A percentile compares a stretch with the other conserved stretches of the same genome.
phyloP scores from a whole-genome alignment of 371 early-diverging fungal genomes.

The Massospora cicadina region DNA sequence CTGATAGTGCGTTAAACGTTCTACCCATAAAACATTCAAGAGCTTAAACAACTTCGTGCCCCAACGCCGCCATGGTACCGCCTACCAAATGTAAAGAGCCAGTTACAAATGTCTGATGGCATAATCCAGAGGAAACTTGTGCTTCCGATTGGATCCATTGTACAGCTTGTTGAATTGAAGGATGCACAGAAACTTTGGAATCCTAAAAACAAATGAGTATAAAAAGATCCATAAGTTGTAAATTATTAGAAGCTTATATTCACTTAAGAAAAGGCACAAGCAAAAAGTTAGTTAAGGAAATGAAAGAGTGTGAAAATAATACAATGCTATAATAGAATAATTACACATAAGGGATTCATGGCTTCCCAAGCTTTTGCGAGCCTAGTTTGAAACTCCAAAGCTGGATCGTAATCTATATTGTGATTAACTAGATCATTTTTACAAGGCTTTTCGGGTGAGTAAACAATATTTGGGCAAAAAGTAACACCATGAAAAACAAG shows the following conservation, averaged over 20 bases:
- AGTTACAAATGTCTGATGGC: conserved; percentile 54
- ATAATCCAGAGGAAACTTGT: not conserved
- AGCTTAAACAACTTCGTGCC: conserved; percentile 7
- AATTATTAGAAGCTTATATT: too few species aligned
- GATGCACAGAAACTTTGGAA: conserved; percentile 12
- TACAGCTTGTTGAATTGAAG: conserved; percentile 20
- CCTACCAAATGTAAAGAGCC: conserved; percentile 92
- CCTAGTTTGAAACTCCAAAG: conserved; percentile 29
- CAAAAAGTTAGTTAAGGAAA: not conserved
- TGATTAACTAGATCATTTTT: conserved; percentile 39
- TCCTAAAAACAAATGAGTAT: not conserved
- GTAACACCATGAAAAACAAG: conserved; percentile 34
- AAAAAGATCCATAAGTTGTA: too few species aligned
- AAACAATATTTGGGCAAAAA: conserved; percentile 61
- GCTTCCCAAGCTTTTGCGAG: conserved; percentile 29
- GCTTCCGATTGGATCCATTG: conserved; percentile 25
- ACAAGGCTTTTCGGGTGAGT: conserved; percentile 11
- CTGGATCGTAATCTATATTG: conserved; percentile 32
- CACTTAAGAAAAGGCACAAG: too few species aligned
- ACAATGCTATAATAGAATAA: not conserved
- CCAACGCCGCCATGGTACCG: conserved; percentile 25
- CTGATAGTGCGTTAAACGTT: too few species aligned
- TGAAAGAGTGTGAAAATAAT: not conserved
- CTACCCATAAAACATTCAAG: too few species aligned
- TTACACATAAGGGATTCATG: not conserved